phyloP scores from a whole-genome alignment of 352 stramenopile species.

The Pelagophyceae sp. region DNA sequence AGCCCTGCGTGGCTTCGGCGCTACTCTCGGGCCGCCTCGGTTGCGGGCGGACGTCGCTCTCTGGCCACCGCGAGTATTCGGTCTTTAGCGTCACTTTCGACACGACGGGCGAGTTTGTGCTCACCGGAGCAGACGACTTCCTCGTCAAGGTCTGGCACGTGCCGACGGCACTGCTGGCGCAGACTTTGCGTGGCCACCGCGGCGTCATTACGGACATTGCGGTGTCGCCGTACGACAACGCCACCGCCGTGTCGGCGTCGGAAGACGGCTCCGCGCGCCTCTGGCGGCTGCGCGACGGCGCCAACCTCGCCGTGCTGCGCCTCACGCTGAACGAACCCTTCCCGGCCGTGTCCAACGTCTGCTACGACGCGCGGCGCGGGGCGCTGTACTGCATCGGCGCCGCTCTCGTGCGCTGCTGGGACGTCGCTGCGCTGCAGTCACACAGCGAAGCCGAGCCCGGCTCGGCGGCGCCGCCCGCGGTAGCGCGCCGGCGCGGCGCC shows the following conservation, averaged over 20 bases:
- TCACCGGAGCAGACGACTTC: conserved; percentile 92
- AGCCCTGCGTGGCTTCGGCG: background rate
- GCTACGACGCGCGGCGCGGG: background rate
- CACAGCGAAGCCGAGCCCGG: background rate
- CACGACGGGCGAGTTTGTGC: conserved; percentile 82
- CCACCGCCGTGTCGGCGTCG: conserved; percentile 59
- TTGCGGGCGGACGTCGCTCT: conserved; percentile 49
- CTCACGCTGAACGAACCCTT: background rate
- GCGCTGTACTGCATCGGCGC: background rate
- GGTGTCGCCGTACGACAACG: conserved; percentile 57
- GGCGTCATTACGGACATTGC: conserved; percentile 65
- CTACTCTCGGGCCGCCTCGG: background rate
- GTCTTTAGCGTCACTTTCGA: conserved; percentile 93
- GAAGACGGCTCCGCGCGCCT: conserved; percentile 60
- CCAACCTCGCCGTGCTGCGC: conserved; percentile 51
- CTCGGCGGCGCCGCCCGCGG: no score
- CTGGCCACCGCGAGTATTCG: conserved; percentile 80
- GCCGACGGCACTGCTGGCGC: conserved; percentile 53
- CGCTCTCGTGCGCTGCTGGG: background rate
- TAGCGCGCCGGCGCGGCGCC: background rate
- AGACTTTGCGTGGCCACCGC: conserved; percentile 57
- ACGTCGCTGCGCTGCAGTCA: background rate
- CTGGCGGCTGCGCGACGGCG: conserved; percentile 57
- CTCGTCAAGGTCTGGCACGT: conserved; percentile 93
- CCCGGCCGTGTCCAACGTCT: background rate